phyloP scores from a whole-genome alignment of 2,329 filamentous ascomycete species.

The Corynespora cassiicola region DNA sequence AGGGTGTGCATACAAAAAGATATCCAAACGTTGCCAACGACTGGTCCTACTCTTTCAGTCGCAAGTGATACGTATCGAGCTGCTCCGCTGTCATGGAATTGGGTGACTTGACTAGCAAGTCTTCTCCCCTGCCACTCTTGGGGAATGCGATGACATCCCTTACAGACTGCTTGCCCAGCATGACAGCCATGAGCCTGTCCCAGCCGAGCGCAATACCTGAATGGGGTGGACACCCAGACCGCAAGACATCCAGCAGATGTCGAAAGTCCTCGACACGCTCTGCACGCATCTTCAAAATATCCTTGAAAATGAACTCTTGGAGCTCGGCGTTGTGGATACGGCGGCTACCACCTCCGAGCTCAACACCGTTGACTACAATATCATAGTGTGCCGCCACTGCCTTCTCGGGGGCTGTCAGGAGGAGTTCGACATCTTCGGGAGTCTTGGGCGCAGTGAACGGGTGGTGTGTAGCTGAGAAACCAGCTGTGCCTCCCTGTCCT shows the following conservation, averaged over 20 bases:
- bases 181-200: conserved; percentile 81
- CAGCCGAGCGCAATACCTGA: conserved; percentile 93
- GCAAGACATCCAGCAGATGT: conserved; percentile 82
- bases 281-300: conserved; percentile 79
- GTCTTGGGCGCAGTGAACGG: conserved; percentile 90
- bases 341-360: conserved; percentile 89
- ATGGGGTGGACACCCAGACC: conserved; percentile 90
- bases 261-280: conserved; percentile 79
- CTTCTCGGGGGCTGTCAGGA: conserved; percentile 73
- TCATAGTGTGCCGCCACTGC: conserved; percentile 92
- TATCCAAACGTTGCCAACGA: too few relatives aligned
- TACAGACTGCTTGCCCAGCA: conserved; percentile 78
- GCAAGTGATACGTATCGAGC: conserved; percentile 65
- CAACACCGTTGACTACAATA: conserved; percentile 92
- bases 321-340: conserved; percentile 86
- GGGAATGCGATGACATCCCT: conserved; percentile 97
- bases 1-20: too few relatives aligned
- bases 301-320: conserved; percentile 83
- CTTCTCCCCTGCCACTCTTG: conserved; percentile 89
- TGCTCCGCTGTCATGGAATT: conserved; percentile 68
- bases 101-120: conserved; percentile 81
- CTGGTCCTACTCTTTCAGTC: conserved; percentile 26
- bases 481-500: conserved; percentile 81
- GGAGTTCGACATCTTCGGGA: conserved; percentile 73
- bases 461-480: conserved; percentile 88